Percentiles rank a stretch among this genome's conserved stretches.
Evolutionary conservation across 305 asterid species (phyloP).

Genomic region (Fraxinus baroniana): DNA sequence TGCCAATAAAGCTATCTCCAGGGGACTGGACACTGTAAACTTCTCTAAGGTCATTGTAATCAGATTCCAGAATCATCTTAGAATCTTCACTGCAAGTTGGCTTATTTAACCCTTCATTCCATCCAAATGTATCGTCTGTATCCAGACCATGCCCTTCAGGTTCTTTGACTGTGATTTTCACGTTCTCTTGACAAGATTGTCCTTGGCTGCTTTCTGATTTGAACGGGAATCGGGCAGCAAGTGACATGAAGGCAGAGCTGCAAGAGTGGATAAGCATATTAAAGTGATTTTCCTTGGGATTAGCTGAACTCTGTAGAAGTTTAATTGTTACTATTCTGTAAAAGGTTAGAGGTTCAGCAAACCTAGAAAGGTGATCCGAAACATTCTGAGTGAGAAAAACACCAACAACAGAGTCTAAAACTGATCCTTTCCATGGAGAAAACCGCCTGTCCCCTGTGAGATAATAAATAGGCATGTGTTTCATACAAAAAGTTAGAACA

Average conservation of each 20-base stretch:
- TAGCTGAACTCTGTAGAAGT: conserved; percentile 12
- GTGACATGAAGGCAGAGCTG: conserved; percentile 94
- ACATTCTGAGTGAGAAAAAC: conserved; percentile 98
- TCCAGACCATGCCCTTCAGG: conserved; percentile 47
- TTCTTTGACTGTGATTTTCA: conserved; percentile 36
- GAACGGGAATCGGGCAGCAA: conserved; percentile 74
- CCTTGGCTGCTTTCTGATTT: conserved; percentile 29
- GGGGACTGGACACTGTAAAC: conserved; percentile 32
- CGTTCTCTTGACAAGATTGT: conserved; percentile 41
- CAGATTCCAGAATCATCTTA: conserved; percentile 32
- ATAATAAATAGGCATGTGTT: conserved; percentile 21
- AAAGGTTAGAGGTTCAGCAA: conserved; percentile 25
- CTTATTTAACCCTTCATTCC: conserved; percentile 43
- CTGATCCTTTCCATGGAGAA: conserved; percentile 98
- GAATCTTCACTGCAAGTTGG: conserved; percentile 35
- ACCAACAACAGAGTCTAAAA: conserved; percentile 91
- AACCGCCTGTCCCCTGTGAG: conserved; percentile 86
- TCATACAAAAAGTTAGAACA: background rate
- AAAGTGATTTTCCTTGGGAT: background rate
- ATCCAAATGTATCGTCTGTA: conserved; percentile 43
- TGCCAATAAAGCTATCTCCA: conserved; percentile 32
- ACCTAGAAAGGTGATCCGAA: conserved; percentile 97
- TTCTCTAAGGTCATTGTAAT: conserved; percentile 37
- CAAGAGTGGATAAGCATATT: conserved; percentile 29
- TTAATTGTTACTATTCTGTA: conserved; percentile 8